Evolutionary conservation across 176 grass and related monocot species (phyloP).

Genomic region (Dendrocalamus sinicus): DNA sequence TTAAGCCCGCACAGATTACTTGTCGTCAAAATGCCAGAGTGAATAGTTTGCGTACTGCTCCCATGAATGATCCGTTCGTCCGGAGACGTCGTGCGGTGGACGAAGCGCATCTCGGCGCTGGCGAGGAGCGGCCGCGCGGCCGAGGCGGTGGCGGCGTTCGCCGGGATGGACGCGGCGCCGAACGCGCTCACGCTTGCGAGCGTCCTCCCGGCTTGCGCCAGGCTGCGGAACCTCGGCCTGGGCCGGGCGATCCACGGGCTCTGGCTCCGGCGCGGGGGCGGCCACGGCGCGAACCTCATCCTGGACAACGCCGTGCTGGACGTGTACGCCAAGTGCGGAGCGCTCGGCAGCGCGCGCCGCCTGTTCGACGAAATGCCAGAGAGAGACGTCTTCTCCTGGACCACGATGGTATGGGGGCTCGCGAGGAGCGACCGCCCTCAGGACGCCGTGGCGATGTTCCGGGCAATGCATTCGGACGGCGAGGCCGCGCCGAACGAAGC

Average conservation of each 20-base stretch:
- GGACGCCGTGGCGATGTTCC: conserved; percentile 50
- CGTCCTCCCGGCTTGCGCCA: conserved; percentile 60
- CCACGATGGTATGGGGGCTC: conserved; percentile 54
- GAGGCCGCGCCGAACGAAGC: conserved; percentile 44
- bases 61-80: conserved; percentile 4
- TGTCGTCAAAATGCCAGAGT: neutral
- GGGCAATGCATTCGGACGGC: conserved; percentile 23
- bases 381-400: conserved; percentile 56
- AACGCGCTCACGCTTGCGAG: conserved; percentile 61
- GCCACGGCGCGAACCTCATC: conserved; percentile 48
- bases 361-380: conserved; percentile 62
- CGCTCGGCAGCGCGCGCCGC: conserved; percentile 28
- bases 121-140: conserved; percentile 50
- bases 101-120: conserved; percentile 55
- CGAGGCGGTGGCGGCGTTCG: conserved; percentile 51
- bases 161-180: conserved; percentile 51
- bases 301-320: conserved; percentile 55
- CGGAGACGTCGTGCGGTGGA: conserved; percentile 59
- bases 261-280: conserved; percentile 43
- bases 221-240: conserved; percentile 31
- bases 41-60: neutral
- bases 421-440: conserved; percentile 37
- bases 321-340: conserved; percentile 54
- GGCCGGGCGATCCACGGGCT: conserved; percentile 51
- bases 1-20: neutral